These are phyloP conservation scores for Ramaria sp. DNA, from an alignment of 768 basidiomycete genomes.

Conservation along the genomic window DNA sequence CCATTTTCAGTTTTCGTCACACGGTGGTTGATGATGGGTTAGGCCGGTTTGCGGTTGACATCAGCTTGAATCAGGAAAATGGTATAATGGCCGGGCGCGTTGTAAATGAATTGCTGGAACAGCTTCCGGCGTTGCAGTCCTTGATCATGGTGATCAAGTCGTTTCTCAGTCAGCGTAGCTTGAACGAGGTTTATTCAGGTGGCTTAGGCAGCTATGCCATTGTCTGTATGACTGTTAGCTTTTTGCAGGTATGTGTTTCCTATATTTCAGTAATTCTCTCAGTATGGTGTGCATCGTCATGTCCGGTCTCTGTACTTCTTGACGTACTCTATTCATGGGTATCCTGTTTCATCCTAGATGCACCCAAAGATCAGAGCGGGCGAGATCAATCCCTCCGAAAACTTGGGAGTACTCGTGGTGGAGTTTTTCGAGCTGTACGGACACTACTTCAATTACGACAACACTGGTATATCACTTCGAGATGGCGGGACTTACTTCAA, in stretches of 20 bases:
- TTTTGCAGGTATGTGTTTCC: conserved; percentile 58
- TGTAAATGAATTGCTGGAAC: conserved; percentile 66
- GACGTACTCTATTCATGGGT: neutral
- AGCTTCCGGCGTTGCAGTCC: conserved; percentile 69
- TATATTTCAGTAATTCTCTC: neutral
- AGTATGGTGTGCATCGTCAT: neutral
- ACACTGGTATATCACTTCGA: conserved; percentile 79
- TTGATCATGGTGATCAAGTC: conserved; percentile 86
- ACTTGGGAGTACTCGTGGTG: conserved; percentile 88
- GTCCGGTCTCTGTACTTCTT: neutral
- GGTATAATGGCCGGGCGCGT: conserved; percentile 72
- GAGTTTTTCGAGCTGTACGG: conserved; percentile 98
- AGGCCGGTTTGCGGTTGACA: conserved; percentile 83
- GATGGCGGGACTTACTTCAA: conserved; percentile 84
- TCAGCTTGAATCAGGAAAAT: conserved; percentile 85
- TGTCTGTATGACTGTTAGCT: conserved; percentile 86
- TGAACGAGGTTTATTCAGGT: conserved; percentile 98
- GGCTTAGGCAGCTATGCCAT: conserved; percentile 92
- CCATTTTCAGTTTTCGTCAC: neutral
- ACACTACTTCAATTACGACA: conserved; percentile 80
- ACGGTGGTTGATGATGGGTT: neutral
- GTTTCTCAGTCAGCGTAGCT: conserved; percentile 76
- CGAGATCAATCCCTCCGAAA: conserved; percentile 78
- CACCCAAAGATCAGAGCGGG: conserved; percentile 88
- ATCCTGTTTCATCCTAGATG: conserved; percentile 34